Percentiles rank a stretch among this genome's conserved stretches.
phyloP scores from a whole-genome alignment of 2,329 filamentous ascomycete species.

The Phyllosticta citribraziliensis region DNA sequence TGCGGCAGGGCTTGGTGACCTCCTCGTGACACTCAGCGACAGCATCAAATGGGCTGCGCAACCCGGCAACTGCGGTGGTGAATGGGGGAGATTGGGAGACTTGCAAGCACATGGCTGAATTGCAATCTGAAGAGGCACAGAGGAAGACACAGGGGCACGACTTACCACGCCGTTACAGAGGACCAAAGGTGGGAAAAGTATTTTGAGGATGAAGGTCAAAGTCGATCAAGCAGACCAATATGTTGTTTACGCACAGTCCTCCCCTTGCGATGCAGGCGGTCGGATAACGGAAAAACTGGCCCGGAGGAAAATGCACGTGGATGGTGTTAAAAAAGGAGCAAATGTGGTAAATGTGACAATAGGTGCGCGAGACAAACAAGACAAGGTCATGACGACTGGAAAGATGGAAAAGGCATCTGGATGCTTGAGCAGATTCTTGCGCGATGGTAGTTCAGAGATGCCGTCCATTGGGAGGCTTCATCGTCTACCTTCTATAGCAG shows the following conservation, averaged over 20 bases:
- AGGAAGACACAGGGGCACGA: no score
- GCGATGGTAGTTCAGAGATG: background rate
- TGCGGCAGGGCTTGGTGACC: no score
- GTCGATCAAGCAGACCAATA: background rate
- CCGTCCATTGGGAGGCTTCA: background rate
- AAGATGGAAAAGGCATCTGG: background rate
- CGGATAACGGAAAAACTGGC: background rate
- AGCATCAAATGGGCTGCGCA: no score
- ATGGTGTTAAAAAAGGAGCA: background rate
- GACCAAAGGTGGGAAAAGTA: no score
- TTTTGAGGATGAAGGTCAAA: no score
- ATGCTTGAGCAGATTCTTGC: background rate
- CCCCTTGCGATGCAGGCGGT: background rate
- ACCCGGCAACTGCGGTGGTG: no score
- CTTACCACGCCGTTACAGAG: no score
- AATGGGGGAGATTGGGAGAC: no score
- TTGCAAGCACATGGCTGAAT: no score
- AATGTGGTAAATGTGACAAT: background rate
- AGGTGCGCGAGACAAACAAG: background rate
- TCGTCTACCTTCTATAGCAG: background rate
- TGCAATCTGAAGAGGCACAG: no score
- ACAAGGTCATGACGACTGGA: background rate
- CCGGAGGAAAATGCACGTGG: background rate
- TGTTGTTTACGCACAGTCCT: background rate
- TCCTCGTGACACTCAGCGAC: no score